A percentile compares a stretch with the other conserved stretches of the same genome.
These are phyloP conservation scores for Chrysoporthe austroafricana DNA, from an alignment of 2,329 filamentous ascomycete species.

Conservation along the genomic window DNA sequence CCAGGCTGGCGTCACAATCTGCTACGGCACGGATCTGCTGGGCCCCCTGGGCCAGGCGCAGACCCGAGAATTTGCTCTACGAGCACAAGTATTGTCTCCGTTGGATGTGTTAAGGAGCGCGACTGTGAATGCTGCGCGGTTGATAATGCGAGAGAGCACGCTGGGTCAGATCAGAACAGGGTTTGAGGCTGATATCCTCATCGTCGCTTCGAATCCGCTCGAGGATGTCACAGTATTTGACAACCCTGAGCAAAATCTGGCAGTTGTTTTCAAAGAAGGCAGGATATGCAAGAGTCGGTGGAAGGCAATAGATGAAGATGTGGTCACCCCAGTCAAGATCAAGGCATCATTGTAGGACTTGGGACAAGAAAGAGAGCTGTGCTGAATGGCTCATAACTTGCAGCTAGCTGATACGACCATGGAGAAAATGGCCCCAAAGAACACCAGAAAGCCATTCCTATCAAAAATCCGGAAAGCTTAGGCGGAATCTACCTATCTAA, in stretches of 20 bases:
- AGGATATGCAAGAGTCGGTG: conserved; percentile 42
- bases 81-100: conserved; percentile 46
- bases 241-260: conserved; percentile 46
- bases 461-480: not conserved
- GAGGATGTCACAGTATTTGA: conserved; percentile 56
- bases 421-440: not conserved
- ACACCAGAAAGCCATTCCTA: not conserved
- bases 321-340: conserved; percentile 12
- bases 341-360: conserved; percentile 18
- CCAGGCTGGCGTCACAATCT: conserved; percentile 56
- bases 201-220: conserved; percentile 54
- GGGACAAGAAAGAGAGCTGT: not conserved
- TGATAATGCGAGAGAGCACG: conserved; percentile 46
- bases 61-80: conserved; percentile 51
- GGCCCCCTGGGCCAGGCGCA: conserved; percentile 54
- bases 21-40: conserved; percentile 58
- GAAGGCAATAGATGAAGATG: conserved; percentile 21
- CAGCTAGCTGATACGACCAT: not conserved
- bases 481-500: not conserved
- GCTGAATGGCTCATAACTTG: not conserved
- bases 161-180: conserved; percentile 54
- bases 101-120: conserved; percentile 53
- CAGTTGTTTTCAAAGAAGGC: conserved; percentile 57
- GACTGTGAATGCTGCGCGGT: conserved; percentile 53
- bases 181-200: conserved; percentile 53